phyloP scores from a whole-genome alignment of 768 basidiomycete genomes.

The Phlebiopsis gigantea region DNA sequence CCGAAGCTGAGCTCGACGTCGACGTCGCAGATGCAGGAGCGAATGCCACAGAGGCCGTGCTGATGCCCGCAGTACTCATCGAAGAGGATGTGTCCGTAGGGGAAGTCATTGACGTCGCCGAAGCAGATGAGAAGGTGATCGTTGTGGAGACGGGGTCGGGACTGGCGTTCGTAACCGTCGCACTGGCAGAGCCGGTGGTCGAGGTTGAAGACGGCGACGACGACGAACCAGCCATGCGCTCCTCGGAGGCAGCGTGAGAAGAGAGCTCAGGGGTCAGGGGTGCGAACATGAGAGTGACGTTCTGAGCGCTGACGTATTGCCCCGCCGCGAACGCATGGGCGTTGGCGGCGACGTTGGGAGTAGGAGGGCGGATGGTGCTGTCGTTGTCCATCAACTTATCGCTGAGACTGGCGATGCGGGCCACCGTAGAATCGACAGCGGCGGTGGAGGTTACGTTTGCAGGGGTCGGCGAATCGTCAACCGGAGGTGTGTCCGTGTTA shows the following conservation, averaged over 20 bases:
- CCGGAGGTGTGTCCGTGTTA: constrained; percentile 6
- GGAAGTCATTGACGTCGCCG: constrained; percentile 2
- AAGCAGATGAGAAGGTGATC: not conserved
- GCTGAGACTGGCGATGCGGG: constrained; percentile 19
- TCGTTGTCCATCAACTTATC: constrained; percentile 16
- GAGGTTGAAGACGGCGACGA: constrained; percentile 1
- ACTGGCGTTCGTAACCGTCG: not conserved
- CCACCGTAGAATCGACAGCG: constrained; percentile 12
- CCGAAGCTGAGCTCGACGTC: not conserved
- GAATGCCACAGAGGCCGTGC: constrained; percentile 1
- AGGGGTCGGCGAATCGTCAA: constrained; percentile 13
- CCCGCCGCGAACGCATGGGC: constrained; percentile 15
- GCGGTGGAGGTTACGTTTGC: constrained; percentile 15
- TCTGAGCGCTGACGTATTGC: constrained; percentile 27
- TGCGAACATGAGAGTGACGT: constrained; percentile 51
- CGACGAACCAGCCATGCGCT: not conserved
- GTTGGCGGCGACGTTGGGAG: constrained; percentile 10
- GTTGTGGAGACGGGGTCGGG: not conserved
- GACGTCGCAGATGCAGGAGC: constrained; percentile 2
- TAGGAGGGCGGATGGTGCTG: constrained; percentile 8
- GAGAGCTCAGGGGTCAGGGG: constrained; percentile 30
- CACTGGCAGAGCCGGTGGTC: not conserved
- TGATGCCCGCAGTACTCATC: not conserved
- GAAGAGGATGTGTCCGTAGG: not conserved
- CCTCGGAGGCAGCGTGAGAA: not conserved